phyloP scores from a whole-genome alignment of 2,329 filamentous ascomycete species.

The Apiospora koreana region DNA sequence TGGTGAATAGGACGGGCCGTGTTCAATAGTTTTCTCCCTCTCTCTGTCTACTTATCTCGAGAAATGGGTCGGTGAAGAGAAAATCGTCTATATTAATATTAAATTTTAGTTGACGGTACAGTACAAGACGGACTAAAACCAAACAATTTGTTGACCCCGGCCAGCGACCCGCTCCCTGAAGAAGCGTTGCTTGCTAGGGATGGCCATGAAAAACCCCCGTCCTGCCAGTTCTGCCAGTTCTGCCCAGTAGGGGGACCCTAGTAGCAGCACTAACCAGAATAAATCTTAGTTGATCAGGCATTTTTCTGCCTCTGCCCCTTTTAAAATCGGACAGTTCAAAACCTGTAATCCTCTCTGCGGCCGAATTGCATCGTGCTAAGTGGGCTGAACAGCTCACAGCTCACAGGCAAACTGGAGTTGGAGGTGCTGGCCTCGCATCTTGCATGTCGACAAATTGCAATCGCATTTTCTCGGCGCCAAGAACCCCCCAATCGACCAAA shows the following conservation, averaged over 20 bases:
- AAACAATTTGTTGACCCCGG: conserved; percentile 6
- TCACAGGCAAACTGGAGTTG: neutral
- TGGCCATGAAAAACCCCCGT: too few relatives aligned
- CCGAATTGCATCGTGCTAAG: neutral
- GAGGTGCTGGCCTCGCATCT: neutral
- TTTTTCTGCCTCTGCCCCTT: neutral
- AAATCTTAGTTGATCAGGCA: neutral
- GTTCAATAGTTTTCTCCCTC: neutral
- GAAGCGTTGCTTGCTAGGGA: too few relatives aligned
- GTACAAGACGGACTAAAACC: neutral
- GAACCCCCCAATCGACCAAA: neutral
- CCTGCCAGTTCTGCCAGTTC: too few relatives aligned
- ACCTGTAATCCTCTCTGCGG: neutral
- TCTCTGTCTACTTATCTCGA: neutral
- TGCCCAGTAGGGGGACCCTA: neutral
- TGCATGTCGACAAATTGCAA: neutral
- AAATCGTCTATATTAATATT: neutral
- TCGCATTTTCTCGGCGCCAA: neutral
- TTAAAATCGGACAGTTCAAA: neutral
- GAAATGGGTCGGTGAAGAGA: conserved; percentile 9
- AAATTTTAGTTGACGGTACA: neutral
- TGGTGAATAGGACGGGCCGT: neutral
- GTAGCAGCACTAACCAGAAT: neutral
- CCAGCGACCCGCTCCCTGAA: neutral
- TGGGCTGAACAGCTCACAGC: neutral